These are phyloP conservation scores for Xylaria sp. DNA, from an alignment of 2,329 filamentous ascomycete genomes.

Conservation along the genomic window DNA sequence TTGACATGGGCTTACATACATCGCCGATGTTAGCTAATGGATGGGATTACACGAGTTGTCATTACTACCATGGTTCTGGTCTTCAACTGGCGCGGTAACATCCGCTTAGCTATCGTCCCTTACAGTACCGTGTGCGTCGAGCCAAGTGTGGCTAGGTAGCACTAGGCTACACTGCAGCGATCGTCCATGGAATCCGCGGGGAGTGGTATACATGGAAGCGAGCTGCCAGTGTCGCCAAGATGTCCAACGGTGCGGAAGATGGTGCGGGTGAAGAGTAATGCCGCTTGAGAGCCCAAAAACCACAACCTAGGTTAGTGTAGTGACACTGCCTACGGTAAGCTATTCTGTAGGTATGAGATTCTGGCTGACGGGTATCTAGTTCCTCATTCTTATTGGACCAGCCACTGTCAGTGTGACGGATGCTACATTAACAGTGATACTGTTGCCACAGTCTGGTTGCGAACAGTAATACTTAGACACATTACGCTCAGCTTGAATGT, in stretches of 20 bases:
- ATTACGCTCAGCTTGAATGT: not conserved
- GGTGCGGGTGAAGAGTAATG: not conserved
- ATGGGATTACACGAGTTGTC: not conserved
- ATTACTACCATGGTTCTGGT: not conserved
- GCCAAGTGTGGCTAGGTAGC: not conserved
- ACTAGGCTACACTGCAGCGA: not conserved
- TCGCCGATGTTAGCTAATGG: not conserved
- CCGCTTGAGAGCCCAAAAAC: not conserved
- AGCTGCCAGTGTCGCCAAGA: not conserved
- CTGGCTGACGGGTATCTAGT: not conserved
- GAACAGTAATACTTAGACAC: slow-evolving; percentile 32
- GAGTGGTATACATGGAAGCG: not conserved
- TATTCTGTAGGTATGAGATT: not conserved
- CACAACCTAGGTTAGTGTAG: too few species aligned
- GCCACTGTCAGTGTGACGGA: not conserved
- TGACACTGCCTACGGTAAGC: not conserved
- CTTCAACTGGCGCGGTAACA: not conserved
- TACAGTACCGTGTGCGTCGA: not conserved
- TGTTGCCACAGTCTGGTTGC: not conserved
- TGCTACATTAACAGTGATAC: not conserved
- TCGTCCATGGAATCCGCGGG: not conserved
- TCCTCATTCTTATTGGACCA: slow-evolving; percentile 15
- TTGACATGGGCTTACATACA: not conserved
- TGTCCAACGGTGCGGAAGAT: not conserved
- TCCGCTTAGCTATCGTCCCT: not conserved